A percentile compares a stretch with the other conserved stretches of the same genome.
Evolutionary conservation across 192 early-diverging fungal genomes (phyloP).

Genomic region (Backusella mclennaniae): DNA sequence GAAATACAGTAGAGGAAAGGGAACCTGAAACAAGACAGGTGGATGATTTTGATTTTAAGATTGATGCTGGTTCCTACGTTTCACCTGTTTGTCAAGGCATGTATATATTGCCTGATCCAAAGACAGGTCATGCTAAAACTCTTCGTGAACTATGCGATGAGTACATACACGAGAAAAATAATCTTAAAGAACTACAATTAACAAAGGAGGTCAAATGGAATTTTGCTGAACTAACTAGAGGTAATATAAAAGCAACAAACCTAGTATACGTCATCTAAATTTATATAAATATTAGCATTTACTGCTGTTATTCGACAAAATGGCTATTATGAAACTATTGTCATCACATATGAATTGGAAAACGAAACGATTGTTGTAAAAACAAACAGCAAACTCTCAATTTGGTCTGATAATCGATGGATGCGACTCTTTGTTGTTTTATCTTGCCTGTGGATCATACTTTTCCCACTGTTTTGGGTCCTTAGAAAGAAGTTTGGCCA

Average conservation of each 20-base stretch:
- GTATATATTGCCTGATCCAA: slow-evolving; percentile 32
- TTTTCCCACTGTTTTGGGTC: slow-evolving; percentile 27
- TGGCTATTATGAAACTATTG: slow-evolving; percentile 38
- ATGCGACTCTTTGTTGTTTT: slow-evolving; percentile 34
- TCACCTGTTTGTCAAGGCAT: slow-evolving; percentile 30
- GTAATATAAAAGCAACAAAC: slow-evolving; percentile 8
- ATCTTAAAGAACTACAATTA: slow-evolving; percentile 43
- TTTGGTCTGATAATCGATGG: slow-evolving; percentile 12
- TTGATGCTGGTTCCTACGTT: slow-evolving; percentile 35
- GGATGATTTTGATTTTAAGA: slow-evolving; percentile 33
- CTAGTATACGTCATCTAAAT: not conserved
- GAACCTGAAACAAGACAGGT: slow-evolving; percentile 26
- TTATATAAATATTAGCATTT: not conserved
- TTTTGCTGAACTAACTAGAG: slow-evolving; percentile 34
- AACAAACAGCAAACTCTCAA: slow-evolving; percentile 28
- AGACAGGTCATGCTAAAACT: slow-evolving; percentile 20
- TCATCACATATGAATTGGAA: slow-evolving; percentile 33
- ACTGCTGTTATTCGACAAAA: slow-evolving; percentile 32
- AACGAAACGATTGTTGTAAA: slow-evolving; percentile 35
- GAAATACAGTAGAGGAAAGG: slow-evolving; percentile 23
- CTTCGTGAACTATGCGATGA: slow-evolving; percentile 36
- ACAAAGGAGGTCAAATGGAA: slow-evolving; percentile 46
- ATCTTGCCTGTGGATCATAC: slow-evolving; percentile 50
- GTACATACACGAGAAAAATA: slow-evolving; percentile 27
- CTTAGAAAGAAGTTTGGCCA: slow-evolving; percentile 28